Base-by-base conservation (phyloP, 768 basidiomycete species). In the Harrya chromipes region DNA sequence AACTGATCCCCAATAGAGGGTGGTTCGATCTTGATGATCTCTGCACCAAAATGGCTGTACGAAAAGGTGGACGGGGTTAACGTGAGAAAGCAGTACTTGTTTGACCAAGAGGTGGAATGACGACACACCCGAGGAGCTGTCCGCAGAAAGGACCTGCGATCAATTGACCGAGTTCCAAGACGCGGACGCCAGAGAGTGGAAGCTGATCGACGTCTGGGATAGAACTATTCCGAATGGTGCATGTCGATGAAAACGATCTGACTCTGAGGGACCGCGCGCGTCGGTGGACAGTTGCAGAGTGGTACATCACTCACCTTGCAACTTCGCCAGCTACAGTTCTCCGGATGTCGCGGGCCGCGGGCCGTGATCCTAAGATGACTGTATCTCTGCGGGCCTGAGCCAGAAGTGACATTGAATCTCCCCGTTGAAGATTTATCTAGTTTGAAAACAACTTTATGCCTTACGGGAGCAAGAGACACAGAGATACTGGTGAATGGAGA, bases 121-220 rank as follows among this genome's bases (percentile, higher is more conserved):
- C 26, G 26, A 26, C 26, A 8, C 26, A 85, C 85, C 83, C 83
- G 4, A 87, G 78, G 8, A 87, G 70, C 46, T 87, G 85, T 1
- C 84, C 84, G 20, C 81, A 83, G 64, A 87, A 86, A 1, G 85
- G 84, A 10, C 85, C 85, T 1, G 85, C 84, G 50, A 87, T 83
- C 17, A 86, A 70, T 53, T 87, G 84, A 0, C 85, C 85, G 35
- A 87, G 69, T 57, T 87, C 85, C 7, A 86, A 68, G 7, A 87
- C 80, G 9, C 83, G 80, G 31, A 86, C 66, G 7, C 84, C 83
- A 6, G 79, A 70, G 11, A 86, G 72, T 0, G 84, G 84, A n/a
- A 80, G 75, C 13, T 77, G 66, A 45, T 66, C 60, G 12, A 29
- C 29, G 29, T 29, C 29, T 12, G 53, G 17, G 9, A 35, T 35